Base-by-base conservation (phyloP, 1,284 basidiomycete species). In the Microbotryum lychnidis-dioicae region DNA sequence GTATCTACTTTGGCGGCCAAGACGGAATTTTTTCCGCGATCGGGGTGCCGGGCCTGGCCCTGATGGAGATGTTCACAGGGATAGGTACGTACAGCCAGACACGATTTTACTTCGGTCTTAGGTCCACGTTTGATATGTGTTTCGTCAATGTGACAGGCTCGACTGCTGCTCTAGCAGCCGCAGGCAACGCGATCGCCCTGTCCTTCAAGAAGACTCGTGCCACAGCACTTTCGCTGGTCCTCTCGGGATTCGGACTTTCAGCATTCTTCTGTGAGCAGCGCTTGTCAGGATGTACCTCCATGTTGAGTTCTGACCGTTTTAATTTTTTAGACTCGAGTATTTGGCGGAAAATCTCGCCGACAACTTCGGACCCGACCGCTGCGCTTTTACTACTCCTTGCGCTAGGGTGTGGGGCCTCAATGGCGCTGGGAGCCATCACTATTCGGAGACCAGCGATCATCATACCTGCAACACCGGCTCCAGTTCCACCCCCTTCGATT, bases 171-270 rank as follows among this genome's bases (percentile, higher is more conserved):
- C 18, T 60, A 27, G 55, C 52, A 33, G 48, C 62, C 1, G 66
- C 64, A 5, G 59, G 58, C 0, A 68, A 67, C 51, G 64, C 54
- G 23, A 61, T 69, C 3, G 61, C 66, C 4, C 63, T 63, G 33
- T 52, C 54, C 27, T 69, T 65, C 54, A 51, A 50, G 12, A 70
- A 63, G 63, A 50, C 59, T 9, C 67, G 75, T 37, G 75, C 74
- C 4, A 69, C 74, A 0, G 75, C 75, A 0, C 72, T 75, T 0
- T 74, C 74, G 5, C 52, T 73, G 47, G 75, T 76, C 9, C 63
- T 76, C 23, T 69, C 71, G 3, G 74, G 71, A 2, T 76, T 76
- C 25, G 75, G 75, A 9, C 67, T 76, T 4, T 75, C 74, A 23
- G 75, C 75, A 0, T 75, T 75, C 54, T 69, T 75, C 58, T 76